Percentiles rank a stretch among this genome's conserved stretches.
These are phyloP conservation scores for Hypholoma fasciculare DNA, from an alignment of 768 basidiomycete species.

Conservation along the genomic window DNA sequence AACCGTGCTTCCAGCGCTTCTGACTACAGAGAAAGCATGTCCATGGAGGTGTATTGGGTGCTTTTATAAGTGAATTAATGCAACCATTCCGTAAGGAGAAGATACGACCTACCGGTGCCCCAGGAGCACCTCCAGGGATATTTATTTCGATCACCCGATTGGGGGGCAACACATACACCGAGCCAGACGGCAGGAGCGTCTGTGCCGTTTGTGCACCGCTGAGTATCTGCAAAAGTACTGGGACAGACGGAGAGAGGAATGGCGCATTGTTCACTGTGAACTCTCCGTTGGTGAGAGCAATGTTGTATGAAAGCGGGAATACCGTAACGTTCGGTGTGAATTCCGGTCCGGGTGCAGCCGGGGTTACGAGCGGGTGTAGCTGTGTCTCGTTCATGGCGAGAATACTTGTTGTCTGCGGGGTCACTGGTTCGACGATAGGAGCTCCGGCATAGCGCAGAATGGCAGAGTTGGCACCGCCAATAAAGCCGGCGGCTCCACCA, in stretches of 20 bases:
- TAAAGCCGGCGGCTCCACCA: slow-evolving; percentile 10
- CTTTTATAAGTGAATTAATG: slow-evolving; percentile 6
- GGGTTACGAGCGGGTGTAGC: slow-evolving; percentile 29
- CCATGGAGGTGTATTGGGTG: slow-evolving; percentile 48
- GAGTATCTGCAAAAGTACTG: slow-evolving; percentile 46
- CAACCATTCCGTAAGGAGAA: not conserved
- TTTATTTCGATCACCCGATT: slow-evolving; percentile 47
- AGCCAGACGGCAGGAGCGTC: slow-evolving; percentile 34
- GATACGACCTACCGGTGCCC: slow-evolving; percentile 28
- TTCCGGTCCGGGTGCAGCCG: slow-evolving; percentile 27
- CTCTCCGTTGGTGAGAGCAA: slow-evolving; percentile 16
- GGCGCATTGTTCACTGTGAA: slow-evolving; percentile 32
- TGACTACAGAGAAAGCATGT: slow-evolving; percentile 40
- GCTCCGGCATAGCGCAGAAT: slow-evolving; percentile 46
- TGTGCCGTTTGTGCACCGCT: slow-evolving; percentile 35
- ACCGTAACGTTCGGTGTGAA: slow-evolving; percentile 30
- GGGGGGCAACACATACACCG: slow-evolving; percentile 36
- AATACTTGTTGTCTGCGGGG: slow-evolving; percentile 21
- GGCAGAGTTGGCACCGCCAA: slow-evolving; percentile 35
- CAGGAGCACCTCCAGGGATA: slow-evolving; percentile 35
- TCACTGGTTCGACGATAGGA: slow-evolving; percentile 34
- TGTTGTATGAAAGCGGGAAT: slow-evolving; percentile 29
- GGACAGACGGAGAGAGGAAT: slow-evolving; percentile 35
- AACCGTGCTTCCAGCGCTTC: slow-evolving; percentile 34
- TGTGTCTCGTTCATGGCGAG: slow-evolving; percentile 32